Evolutionary conservation across 208 protist species (phyloP).

Genomic region (Acanthamoeba comandoni): DNA sequence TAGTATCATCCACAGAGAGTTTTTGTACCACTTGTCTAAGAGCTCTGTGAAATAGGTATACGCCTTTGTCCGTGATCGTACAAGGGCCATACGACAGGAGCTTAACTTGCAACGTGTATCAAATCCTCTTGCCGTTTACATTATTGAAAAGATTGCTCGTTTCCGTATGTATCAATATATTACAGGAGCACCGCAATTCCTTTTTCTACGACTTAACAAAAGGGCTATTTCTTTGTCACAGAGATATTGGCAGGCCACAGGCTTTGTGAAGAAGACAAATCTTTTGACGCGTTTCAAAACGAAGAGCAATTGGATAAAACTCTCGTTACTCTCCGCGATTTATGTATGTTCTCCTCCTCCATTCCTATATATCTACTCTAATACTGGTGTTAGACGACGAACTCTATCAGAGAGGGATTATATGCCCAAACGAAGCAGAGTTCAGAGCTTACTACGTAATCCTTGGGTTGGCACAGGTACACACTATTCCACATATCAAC

Average conservation of each 20-base stretch:
- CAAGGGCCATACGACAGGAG: slow-evolving; percentile 63
- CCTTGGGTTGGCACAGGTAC: neutral
- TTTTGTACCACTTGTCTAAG: neutral
- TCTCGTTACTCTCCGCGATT: slow-evolving; percentile 36
- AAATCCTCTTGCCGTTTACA: slow-evolving; percentile 45
- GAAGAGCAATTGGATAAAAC: slow-evolving; percentile 41
- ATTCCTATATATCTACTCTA: too few species aligned
- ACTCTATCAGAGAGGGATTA: slow-evolving; percentile 38
- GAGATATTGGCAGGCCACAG: slow-evolving; percentile 44
- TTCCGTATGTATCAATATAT: slow-evolving; percentile 20
- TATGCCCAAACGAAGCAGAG: slow-evolving; percentile 66
- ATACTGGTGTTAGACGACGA: slow-evolving; percentile 8
- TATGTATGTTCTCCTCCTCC: slow-evolving; percentile 3
- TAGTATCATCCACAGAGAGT: neutral
- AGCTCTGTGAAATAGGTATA: neutral
- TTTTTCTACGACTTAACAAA: neutral
- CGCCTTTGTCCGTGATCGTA: slow-evolving; percentile 36
- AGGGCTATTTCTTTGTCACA: neutral
- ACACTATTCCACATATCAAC: too few species aligned
- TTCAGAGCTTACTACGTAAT: slow-evolving; percentile 60
- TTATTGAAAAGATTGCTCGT: slow-evolving; percentile 53
- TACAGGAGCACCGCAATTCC: neutral
- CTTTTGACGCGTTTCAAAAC: slow-evolving; percentile 62
- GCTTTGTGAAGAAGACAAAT: slow-evolving; percentile 18
- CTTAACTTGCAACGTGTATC: slow-evolving; percentile 29